These are phyloP conservation scores for Metschnikowia lachancei DNA, from an alignment of 805 yeast species.

Conservation along the genomic window DNA sequence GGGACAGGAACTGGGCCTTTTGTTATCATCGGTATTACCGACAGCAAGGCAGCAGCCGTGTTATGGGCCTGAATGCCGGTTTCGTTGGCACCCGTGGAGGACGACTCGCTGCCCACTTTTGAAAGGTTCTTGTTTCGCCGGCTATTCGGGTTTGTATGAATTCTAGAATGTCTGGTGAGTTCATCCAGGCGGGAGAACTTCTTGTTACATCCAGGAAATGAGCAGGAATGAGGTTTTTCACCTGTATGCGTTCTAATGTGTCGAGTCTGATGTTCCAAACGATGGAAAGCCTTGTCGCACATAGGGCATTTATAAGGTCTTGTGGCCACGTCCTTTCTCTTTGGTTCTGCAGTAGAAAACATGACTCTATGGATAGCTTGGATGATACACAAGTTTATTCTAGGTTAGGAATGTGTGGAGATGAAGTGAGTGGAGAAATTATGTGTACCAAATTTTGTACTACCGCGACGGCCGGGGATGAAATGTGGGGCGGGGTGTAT, in stretches of 20 bases:
- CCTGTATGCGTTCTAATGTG: constrained; percentile 81
- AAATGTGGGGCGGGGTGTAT: constrained; percentile 8
- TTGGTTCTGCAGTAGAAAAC: constrained; percentile 18
- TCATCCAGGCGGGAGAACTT: constrained; percentile 71
- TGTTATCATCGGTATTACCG: constrained; percentile 5
- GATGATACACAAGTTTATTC: background rate
- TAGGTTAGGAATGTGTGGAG: background rate
- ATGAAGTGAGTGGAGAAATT: constrained; percentile 3
- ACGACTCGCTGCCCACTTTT: constrained; percentile 9
- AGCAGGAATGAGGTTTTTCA: constrained; percentile 76
- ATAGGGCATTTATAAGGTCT: constrained; percentile 72
- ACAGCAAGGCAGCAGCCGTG: background rate
- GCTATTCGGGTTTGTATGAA: constrained; percentile 69
- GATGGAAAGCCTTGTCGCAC: constrained; percentile 71
- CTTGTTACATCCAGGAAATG: constrained; percentile 67
- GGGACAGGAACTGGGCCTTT: too few species aligned
- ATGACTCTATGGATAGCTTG: constrained; percentile 6
- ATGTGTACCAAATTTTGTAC: background rate
- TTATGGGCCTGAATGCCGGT: background rate
- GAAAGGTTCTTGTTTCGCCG: constrained; percentile 51
- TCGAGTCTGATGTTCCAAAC: constrained; percentile 75
- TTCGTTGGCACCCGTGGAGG: background rate
- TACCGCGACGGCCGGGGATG: constrained; percentile 3
- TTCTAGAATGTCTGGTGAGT: constrained; percentile 67
- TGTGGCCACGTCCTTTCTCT: constrained; percentile 20